Percentiles rank a stretch among this genome's conserved stretches.
Evolutionary conservation across 2,329 filamentous ascomycete genomes (phyloP).

Genomic region (Sphaerulina populicola): DNA sequence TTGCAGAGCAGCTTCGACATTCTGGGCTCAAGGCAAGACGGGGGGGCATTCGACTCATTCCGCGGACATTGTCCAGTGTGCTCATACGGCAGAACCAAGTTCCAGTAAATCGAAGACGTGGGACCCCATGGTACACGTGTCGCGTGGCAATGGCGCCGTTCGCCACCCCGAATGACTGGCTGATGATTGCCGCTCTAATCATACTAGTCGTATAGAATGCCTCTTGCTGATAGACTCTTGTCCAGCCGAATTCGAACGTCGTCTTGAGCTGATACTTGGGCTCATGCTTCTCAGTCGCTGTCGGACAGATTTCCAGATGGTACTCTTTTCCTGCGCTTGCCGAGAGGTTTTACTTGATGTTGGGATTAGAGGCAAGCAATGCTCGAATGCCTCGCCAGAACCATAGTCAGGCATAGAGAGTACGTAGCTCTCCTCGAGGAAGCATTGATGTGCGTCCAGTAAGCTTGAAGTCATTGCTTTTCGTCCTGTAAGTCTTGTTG

Average conservation of each 20-base stretch:
- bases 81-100: no score
- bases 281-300: constrained; percentile 8
- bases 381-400: constrained; percentile 5
- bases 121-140: no score
- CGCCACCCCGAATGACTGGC: no score
- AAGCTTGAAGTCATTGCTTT: constrained; percentile 9
- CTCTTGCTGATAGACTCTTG: constrained; percentile 1
- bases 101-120: no score
- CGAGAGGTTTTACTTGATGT: constrained; percentile 1
- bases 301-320: constrained; percentile 11
- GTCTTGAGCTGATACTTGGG: constrained; percentile 4
- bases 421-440: constrained; percentile 11
- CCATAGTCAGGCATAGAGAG: constrained; percentile 4
- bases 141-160: no score
- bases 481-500: neutral
- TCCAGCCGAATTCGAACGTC: constrained; percentile 2
- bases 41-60: no score
- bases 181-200: neutral
- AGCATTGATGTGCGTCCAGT: constrained; percentile 14
- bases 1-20: neutral
- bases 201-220: constrained; percentile 4
- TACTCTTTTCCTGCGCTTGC: constrained; percentile 4
- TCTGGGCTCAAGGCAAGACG: no score
- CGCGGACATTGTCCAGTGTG: no score
- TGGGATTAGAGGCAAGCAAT: constrained; percentile 3